phyloP scores from a whole-genome alignment of 2,329 filamentous ascomycete species.

The Botrytis medusae region DNA sequence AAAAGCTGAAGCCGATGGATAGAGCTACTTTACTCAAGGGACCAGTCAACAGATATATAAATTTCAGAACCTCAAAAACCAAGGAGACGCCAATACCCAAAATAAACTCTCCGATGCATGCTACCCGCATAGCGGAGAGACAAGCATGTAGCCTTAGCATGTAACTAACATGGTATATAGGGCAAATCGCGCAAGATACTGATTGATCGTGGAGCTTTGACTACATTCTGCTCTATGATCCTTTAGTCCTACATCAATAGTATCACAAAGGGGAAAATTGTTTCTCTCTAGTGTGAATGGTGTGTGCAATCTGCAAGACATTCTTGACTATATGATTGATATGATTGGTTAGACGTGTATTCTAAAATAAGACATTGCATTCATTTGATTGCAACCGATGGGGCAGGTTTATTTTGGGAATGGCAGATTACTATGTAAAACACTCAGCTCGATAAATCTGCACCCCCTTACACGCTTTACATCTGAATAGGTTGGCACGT shows the following conservation, averaged over 20 bases:
- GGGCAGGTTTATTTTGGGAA: background rate
- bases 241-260: background rate
- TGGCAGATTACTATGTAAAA: background rate
- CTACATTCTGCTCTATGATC: background rate
- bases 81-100: background rate
- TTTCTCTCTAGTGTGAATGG: background rate
- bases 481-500: fast-evolving
- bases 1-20: constrained; percentile 15
- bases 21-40: background rate
- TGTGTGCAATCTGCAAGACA: background rate
- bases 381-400: background rate
- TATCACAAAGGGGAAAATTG: background rate
- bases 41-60: constrained; percentile 9
- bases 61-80: background rate
- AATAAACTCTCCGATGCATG: constrained; percentile 17
- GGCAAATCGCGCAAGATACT: background rate
- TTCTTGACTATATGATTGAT: background rate
- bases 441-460: background rate
- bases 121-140: background rate
- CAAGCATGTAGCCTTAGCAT: background rate
- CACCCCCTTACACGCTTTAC: background rate
- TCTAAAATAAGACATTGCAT: constrained; percentile 13
- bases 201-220: background rate
- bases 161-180: background rate
- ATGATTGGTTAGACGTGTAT: background rate